phyloP scores from a whole-genome alignment of 169 alveolate genomes.

The Plasmodium adleri region DNA sequence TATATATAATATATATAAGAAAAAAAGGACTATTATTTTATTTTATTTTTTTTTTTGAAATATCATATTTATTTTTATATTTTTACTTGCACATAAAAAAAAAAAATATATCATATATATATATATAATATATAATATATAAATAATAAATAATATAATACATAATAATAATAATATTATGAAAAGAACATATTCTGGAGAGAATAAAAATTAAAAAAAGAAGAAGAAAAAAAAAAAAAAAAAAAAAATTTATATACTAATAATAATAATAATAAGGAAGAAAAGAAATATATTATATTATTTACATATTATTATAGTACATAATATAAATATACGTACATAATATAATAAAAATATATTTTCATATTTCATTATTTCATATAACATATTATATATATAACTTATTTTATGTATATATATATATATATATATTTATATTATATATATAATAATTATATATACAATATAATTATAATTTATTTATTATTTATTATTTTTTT shows the following conservation, averaged over 20 bases:
- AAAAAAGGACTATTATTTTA: constrained; percentile 18
- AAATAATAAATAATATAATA: too few relatives aligned
- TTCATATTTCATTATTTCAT: too few relatives aligned
- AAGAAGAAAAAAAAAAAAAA: constrained; percentile 4
- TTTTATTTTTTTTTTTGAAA: neutral
- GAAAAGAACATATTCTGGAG: constrained; percentile 57
- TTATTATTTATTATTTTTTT: too few relatives aligned
- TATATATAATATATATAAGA: neutral
- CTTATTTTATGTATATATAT: too few relatives aligned
- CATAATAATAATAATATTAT: neutral
- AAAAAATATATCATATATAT: neutral
- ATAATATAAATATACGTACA: too few relatives aligned
- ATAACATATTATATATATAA: too few relatives aligned
- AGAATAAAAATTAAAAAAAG: constrained; percentile 21
- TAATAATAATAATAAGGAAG: constrained; percentile 6
- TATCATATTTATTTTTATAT: too few relatives aligned
- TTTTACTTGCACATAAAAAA: constrained; percentile 5
- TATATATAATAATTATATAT: too few relatives aligned
- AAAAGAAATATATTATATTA: constrained; percentile 4
- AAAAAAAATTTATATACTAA: neutral
- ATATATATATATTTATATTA: too few relatives aligned
- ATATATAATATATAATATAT: neutral
- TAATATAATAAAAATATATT: too few relatives aligned
- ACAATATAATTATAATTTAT: too few relatives aligned
- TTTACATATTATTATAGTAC: constrained; percentile 1